Evolutionary conservation across 1,139 yeast species (phyloP).

Genomic region (Pneumocystis oryctolagi): DNA sequence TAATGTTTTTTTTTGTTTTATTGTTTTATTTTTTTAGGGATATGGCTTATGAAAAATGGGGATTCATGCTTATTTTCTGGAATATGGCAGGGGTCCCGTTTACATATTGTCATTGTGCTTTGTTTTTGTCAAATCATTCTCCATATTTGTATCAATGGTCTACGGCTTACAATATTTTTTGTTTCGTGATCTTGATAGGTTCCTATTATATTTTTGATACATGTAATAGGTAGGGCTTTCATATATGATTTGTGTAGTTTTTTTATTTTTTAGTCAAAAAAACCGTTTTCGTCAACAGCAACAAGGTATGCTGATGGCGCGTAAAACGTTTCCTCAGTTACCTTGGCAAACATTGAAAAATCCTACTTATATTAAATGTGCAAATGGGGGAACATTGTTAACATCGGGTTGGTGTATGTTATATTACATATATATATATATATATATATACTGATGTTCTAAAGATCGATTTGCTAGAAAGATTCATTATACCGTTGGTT

Average conservation of each 20-base stretch:
- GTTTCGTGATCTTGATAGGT: constrained; percentile 41
- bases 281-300: constrained; percentile 77
- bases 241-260: background rate
- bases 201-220: constrained; percentile 93
- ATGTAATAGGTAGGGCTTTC: constrained; percentile 33
- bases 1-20: background rate
- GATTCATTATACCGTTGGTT: constrained; percentile 62
- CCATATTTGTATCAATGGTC: constrained; percentile 74
- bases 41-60: constrained; percentile 97
- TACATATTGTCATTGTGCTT: constrained; percentile 88
- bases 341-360: constrained; percentile 68
- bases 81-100: constrained; percentile 97
- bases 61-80: constrained; percentile 96
- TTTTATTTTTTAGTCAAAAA: constrained; percentile 48
- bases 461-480: constrained; percentile 55
- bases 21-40: constrained; percentile 27
- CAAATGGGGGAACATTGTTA: constrained; percentile 66
- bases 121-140: constrained; percentile 65
- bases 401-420: constrained; percentile 75
- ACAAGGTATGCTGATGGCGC: constrained; percentile 58
- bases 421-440: constrained; percentile 29
- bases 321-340: constrained; percentile 86
- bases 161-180: constrained; percentile 37
- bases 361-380: constrained; percentile 73
- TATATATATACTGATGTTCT: background rate